These are phyloP conservation scores for Carallia brachiata DNA, from an alignment of 345 rosid species.

Conservation along the genomic window DNA sequence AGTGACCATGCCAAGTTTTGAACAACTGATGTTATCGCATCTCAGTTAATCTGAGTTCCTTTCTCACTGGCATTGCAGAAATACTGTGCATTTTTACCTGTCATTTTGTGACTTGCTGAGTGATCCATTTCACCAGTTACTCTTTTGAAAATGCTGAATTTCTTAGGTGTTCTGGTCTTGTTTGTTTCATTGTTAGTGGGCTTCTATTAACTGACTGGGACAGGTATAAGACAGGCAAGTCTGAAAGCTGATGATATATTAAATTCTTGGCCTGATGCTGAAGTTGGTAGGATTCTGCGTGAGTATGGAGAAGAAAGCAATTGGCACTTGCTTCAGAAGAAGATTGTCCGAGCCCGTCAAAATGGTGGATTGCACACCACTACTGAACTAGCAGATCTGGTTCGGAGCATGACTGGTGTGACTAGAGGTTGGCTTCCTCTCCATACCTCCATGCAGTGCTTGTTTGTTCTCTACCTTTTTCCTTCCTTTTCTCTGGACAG, in stretches of 20 bases:
- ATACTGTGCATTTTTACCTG: no score
- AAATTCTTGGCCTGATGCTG: constrained; percentile 79
- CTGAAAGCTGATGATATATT: constrained; percentile 81
- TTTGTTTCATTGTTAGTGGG: constrained; percentile 16
- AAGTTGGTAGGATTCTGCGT: constrained; percentile 67
- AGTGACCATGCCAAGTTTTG: background rate
- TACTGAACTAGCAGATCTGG: constrained; percentile 67
- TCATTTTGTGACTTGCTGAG: no score
- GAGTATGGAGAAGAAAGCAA: constrained; percentile 92
- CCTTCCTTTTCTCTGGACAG: background rate
- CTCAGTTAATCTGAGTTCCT: no score
- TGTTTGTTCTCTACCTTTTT: background rate
- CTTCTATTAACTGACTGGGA: constrained; percentile 26
- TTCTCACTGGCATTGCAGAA: background rate
- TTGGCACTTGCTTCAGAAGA: constrained; percentile 64
- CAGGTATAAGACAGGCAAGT: constrained; percentile 55
- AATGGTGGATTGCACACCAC: constrained; percentile 81
- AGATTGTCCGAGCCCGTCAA: constrained; percentile 65
- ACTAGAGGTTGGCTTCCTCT: constrained; percentile 45
- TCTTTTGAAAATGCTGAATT: background rate
- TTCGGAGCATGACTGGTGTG: constrained; percentile 40
- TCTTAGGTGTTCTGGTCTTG: background rate
- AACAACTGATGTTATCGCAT: background rate
- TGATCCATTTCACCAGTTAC: no score
- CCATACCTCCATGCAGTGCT: background rate